These are phyloP conservation scores for Boletus vinaceobasis DNA, from an alignment of 768 basidiomycete species.

Conservation along the genomic window DNA sequence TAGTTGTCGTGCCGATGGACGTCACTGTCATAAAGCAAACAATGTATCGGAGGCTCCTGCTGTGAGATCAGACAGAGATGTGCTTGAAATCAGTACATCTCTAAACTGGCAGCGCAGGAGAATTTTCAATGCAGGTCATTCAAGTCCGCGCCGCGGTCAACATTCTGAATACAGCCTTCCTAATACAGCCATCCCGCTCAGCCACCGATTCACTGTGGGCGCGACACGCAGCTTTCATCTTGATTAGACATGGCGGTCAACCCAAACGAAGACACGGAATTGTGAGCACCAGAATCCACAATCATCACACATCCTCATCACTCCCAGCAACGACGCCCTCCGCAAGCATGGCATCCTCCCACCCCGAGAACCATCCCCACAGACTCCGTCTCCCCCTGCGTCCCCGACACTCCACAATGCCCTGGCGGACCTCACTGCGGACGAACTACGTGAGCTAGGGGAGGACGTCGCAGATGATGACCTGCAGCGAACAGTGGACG, in stretches of 20 bases:
- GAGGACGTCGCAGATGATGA: conserved; percentile 79
- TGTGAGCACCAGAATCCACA: conserved; percentile 50
- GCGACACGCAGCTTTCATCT: not conserved
- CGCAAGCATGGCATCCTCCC: conserved; percentile 91
- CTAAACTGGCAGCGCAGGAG: conserved; percentile 2
- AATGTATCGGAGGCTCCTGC: conserved; percentile 13
- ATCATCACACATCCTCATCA: not conserved
- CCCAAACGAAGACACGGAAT: conserved; percentile 93
- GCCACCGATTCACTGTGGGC: conserved; percentile 10
- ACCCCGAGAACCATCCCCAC: conserved; percentile 62
- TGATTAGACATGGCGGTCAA: conserved; percentile 58
- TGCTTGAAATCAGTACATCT: conserved; percentile 23
- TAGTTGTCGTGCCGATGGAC: conserved; percentile 11
- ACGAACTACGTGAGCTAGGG: conserved; percentile 63
- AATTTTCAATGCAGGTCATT: conserved; percentile 11
- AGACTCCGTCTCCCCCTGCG: conserved; percentile 77
- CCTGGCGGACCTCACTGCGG: conserved; percentile 57
- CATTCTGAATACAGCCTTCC: conserved; percentile 30
- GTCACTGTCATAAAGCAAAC: conserved; percentile 25
- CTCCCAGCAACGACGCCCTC: conserved; percentile 84
- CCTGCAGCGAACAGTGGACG: conserved; percentile 66
- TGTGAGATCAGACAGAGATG: conserved; percentile 6
- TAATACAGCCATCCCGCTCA: conserved; percentile 9
- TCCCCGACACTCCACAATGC: conserved; percentile 69
- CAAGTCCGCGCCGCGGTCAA: conserved; percentile 25